Conservation (phyloP, 2,329 filamentous ascomycete species). For the Aphanocladium album region DNA sequence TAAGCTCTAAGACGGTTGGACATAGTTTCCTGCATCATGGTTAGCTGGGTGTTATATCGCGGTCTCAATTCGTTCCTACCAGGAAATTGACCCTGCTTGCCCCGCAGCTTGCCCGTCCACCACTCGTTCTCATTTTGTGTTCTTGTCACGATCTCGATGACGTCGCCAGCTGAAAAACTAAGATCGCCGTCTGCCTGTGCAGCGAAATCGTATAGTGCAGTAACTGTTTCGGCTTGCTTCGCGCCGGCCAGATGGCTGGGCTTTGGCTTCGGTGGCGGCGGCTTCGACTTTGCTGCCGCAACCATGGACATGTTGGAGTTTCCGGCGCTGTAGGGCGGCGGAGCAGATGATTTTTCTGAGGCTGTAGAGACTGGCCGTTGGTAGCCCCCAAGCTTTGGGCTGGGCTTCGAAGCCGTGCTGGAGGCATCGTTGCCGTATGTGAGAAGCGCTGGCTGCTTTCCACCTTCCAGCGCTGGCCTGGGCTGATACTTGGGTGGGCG, state of each 20-base stretch:
- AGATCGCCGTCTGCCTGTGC: slow-evolving; percentile 92
- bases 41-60: slow-evolving; percentile 20
- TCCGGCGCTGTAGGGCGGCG: slow-evolving; percentile 64
- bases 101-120: slow-evolving; percentile 83
- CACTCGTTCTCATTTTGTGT: slow-evolving; percentile 95
- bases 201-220: slow-evolving; percentile 92
- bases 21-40: slow-evolving; percentile 12
- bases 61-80: slow-evolving; percentile 51
- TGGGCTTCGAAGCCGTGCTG: slow-evolving; percentile 6
- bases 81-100: slow-evolving; percentile 86
- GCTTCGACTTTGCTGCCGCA: slow-evolving; percentile 58
- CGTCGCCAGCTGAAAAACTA: slow-evolving; percentile 81
- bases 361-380: slow-evolving; percentile 32
- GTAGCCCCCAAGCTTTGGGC: slow-evolving; percentile 29
- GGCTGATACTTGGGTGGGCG: slow-evolving; percentile 52
- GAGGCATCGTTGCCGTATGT: slow-evolving; percentile 41
- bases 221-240: slow-evolving; percentile 70
- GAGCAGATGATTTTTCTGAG: slow-evolving; percentile 50
- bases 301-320: slow-evolving; percentile 39
- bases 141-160: slow-evolving; percentile 79
- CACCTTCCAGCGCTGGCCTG: slow-evolving; percentile 46
- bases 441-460: slow-evolving; percentile 45
- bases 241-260: slow-evolving; percentile 65
- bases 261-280: slow-evolving; percentile 71
- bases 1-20: not conserved